These are phyloP conservation scores for Paraconiothyrium sp. DNA, from an alignment of 2,329 filamentous ascomycete species.

Conservation along the genomic window DNA sequence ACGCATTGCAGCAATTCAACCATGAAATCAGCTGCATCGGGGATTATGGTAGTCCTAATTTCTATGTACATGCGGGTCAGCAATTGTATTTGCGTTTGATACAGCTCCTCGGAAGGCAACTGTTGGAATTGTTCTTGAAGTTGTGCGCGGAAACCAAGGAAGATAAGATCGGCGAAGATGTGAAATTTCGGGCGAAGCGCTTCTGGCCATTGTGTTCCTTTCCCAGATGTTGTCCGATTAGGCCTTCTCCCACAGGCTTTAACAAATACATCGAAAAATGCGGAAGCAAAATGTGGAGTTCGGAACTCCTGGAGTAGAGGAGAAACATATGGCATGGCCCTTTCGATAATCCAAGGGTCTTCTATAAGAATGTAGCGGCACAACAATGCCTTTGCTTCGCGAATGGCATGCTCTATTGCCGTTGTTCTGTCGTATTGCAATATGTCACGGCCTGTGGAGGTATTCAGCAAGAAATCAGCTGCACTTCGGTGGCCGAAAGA, in stretches of 20 bases:
- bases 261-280: not conserved
- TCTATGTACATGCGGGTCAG: not conserved
- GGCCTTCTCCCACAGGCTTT: not conserved
- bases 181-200: too few species aligned
- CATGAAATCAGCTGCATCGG: not conserved
- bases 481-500: conserved; percentile 5
- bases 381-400: not conserved
- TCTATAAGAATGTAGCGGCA: not conserved
- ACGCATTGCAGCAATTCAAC: not conserved
- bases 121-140: not conserved
- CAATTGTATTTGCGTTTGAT: not conserved
- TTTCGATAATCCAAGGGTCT: too few species aligned
- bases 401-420: not conserved
- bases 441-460: not conserved
- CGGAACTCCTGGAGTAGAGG: not conserved
- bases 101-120: not conserved
- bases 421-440: not conserved
- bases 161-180: not conserved
- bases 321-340: not conserved
- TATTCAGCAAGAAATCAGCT: conserved; percentile 1
- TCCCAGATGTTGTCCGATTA: not conserved
- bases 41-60: not conserved
- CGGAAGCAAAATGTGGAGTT: not conserved
- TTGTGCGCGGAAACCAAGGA: not conserved
- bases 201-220: too few species aligned